phyloP scores from a whole-genome alignment of 768 basidiomycete genomes.

The Kondoa malvinella region DNA sequence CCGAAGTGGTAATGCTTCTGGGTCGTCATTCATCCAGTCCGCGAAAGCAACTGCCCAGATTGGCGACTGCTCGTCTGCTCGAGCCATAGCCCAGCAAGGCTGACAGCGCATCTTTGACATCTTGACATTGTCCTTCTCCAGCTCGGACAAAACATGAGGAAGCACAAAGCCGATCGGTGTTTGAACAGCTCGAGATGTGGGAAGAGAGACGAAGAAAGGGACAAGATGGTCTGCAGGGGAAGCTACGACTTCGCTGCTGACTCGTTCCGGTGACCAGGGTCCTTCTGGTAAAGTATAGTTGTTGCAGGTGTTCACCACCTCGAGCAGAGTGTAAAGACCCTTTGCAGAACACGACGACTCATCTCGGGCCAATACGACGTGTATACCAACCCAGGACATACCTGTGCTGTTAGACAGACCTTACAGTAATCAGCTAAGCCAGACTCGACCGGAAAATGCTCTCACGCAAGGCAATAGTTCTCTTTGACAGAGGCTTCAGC shows the following conservation, averaged over 20 bases:
- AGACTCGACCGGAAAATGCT: background rate
- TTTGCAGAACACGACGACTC: too few relatives aligned
- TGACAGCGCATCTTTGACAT: slow-evolving; percentile 19
- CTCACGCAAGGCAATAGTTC: background rate
- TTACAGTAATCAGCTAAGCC: background rate
- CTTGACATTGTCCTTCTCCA: slow-evolving; percentile 32
- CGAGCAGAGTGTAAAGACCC: slow-evolving; percentile 33
- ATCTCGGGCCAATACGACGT: too few relatives aligned
- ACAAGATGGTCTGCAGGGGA: slow-evolving; percentile 21
- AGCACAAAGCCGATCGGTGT: slow-evolving; percentile 36
- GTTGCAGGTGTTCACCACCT: slow-evolving; percentile 52
- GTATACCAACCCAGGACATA: too few relatives aligned
- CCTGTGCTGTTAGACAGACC: background rate
- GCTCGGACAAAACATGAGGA: slow-evolving; percentile 28
- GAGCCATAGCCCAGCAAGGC: slow-evolving; percentile 45
- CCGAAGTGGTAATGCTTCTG: slow-evolving; percentile 15
- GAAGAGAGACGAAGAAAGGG: slow-evolving; percentile 22
- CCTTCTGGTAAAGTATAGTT: slow-evolving; percentile 42
- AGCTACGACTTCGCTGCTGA: background rate
- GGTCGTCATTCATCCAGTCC: slow-evolving; percentile 21
- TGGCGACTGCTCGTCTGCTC: slow-evolving; percentile 13
- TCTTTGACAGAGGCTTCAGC: background rate
- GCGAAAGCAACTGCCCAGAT: slow-evolving; percentile 23
- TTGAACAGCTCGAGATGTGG: slow-evolving; percentile 11
- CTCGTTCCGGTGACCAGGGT: slow-evolving; percentile 25